Conservation (phyloP, 2,329 filamentous ascomycete genomes). For the Nothophoma quercina region DNA sequence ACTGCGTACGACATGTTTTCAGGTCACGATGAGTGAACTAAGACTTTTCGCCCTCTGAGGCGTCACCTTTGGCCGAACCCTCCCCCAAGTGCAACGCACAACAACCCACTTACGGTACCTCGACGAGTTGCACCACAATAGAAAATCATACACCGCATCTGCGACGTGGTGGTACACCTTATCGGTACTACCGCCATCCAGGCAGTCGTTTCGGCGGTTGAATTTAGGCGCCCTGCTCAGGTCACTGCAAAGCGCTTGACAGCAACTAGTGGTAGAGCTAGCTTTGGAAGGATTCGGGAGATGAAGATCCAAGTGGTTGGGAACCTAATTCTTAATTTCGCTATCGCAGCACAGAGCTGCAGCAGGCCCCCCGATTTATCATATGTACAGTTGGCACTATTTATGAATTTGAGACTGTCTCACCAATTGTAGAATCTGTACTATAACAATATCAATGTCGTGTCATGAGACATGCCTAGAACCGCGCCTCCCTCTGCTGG, state of each 20-base stretch:
- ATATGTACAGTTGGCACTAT: too few species aligned
- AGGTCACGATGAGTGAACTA: neutral
- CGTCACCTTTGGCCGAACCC: too few species aligned
- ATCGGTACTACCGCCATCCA: neutral
- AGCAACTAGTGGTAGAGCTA: neutral
- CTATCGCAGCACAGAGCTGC: too few species aligned
- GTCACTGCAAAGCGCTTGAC: neutral
- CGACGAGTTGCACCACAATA: neutral
- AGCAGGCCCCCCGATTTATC: too few species aligned
- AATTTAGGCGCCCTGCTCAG: neutral
- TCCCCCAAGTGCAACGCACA: too few species aligned
- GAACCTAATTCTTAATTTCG: too few species aligned
- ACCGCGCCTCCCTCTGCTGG: constrained; percentile 32
- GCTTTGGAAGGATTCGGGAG: neutral
- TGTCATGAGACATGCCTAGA: neutral
- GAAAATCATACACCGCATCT: neutral
- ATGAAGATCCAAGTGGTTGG: too few species aligned
- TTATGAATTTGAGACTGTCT: too few species aligned
- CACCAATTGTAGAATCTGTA: neutral
- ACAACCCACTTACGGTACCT: too few species aligned
- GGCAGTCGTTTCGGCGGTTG: neutral
- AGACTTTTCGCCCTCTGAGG: neutral
- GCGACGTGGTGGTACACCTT: neutral
- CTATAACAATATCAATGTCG: neutral
- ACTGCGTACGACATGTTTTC: constrained; percentile 29